phyloP scores from a whole-genome alignment of 805 yeast genomes.

The Ogataea trehaloabstinens region DNA sequence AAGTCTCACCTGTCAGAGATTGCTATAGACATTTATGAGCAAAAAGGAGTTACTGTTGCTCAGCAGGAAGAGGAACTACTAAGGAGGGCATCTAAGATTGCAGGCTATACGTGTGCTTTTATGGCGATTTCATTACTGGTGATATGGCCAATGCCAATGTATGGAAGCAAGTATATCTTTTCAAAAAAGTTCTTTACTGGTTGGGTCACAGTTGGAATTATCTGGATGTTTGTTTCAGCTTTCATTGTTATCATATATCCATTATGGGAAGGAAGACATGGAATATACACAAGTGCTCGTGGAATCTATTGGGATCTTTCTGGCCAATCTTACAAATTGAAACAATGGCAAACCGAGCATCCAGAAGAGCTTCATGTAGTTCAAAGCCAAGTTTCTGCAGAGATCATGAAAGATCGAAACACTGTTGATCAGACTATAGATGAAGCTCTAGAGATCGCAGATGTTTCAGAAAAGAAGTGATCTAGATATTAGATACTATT shows the following conservation, averaged over 20 bases:
- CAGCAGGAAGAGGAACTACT: conserved; percentile 54
- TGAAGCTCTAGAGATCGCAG: conserved; percentile 7
- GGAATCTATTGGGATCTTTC: conserved; percentile 85
- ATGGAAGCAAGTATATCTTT: conserved; percentile 75
- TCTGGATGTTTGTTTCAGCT: conserved; percentile 74
- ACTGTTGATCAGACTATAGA: conserved; percentile 15
- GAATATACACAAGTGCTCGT: conserved; percentile 59
- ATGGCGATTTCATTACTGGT: conserved; percentile 65
- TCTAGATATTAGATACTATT: too few relatives aligned
- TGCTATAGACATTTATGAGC: conserved; percentile 22
- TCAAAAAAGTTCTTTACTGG: conserved; percentile 79
- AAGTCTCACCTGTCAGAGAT: conserved; percentile 31
- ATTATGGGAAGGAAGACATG: conserved; percentile 68
- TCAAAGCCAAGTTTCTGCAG: conserved; percentile 57
- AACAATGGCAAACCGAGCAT: conserved; percentile 70
- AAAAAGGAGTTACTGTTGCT: conserved; percentile 14
- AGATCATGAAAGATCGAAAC: conserved; percentile 24
- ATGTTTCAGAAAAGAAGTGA: conserved; percentile 2
- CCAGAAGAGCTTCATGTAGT: conserved; percentile 78
- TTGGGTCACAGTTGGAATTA: conserved; percentile 79
- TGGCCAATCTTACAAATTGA: conserved; percentile 71
- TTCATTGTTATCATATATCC: conserved; percentile 68
- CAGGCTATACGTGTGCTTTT: conserved; percentile 56
- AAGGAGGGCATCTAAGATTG: conserved; percentile 56
- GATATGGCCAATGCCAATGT: conserved; percentile 95